Base-by-base conservation (phyloP, 805 yeast species). In the Candida boidinii region DNA sequence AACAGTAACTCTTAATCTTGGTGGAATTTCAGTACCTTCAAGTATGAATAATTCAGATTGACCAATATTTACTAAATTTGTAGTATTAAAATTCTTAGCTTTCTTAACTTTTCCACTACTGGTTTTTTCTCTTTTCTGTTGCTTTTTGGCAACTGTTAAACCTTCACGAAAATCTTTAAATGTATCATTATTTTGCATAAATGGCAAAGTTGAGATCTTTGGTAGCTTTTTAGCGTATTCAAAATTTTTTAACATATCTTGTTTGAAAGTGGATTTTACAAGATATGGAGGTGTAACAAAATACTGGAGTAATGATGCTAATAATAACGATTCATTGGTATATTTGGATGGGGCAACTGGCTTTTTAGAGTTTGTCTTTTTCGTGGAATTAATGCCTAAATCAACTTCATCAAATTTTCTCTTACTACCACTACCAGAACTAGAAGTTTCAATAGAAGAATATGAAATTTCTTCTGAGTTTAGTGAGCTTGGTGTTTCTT, bases 201-300 rank as follows among this genome's bases (percentile, higher is more conserved):
- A 82, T 17, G 95, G 95, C 33, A 87, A 57, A 2, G 78, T 73
- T 1, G 85, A 66, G 21, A 87, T 58, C 46, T 74, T 73, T 24
- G 95, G 96, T 37, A 81, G 64, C 41, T 70, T 73, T 23, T 64
- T 62, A 0, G 95, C 95, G 40, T 72, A 67, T 34, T 66, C 66
- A 51, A 82, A 73, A 48, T 73, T 68, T 23, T 59, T 53, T 17
- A 54, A 37, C 17, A 42, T 38, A 39, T 61, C 48, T 43, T 64
- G 58, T 22, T 49, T 48, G 60, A 86, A 84, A 4, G 79, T 66
- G 2, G 77, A 56, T 39, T 78, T 77, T 14, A 77, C 70, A 27
- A 87, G 62, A 49, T 87, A 84, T 30, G 85, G 81, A 2, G 96
- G 95, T 0, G 95, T 86, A 12, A 86, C 75, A 48, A 84, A 84